Evolutionary conservation across 768 basidiomycete genomes (phyloP), one percentile per base, ranked within the genome.

Genomic region (Steccherinum ochraceum): DNA sequence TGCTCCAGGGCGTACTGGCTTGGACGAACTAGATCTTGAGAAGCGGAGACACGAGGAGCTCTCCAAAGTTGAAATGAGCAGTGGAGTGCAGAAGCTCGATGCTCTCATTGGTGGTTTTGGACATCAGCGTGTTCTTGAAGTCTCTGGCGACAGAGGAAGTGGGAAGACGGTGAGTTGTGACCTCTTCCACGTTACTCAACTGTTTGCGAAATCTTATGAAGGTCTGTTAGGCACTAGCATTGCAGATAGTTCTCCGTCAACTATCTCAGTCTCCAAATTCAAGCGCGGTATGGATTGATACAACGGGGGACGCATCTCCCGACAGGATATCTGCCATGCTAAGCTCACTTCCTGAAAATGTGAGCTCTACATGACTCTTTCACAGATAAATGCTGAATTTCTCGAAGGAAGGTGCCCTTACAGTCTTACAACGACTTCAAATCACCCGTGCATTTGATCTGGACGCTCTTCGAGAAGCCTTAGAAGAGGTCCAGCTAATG

Each of bases 271-370:
- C 69, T 48, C 50, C 55, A 18, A 56, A 71, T n/a, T 63, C 71
- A 2, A 70, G 62, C 46, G 79, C 72, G 1, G 60, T 80, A 4
- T 91, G 89, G 89, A 74, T 91, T 43, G 88, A 91, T 58, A 84
- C 83, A 10, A 74, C 73, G 0, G 85, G 86, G 1, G 79, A 79
- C 53, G 86, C 89, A 61, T 76, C 83, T 30, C 68, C 70, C 0
- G 76, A 79, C 20, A 69, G 71, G 35, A 74, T 79, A 2, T 53
- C 64, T 2, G 58, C 67, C 19, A 57, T 81, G 16, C 53, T 80
- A 24, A 53, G 62, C 49, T 57, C 57, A 12, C 40, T 43, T 19
- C 35, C 46, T 56, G 61, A 44, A 54, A 56, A 27, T 46, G 56
- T 51, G 57, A 54, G 65, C 56, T 56, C n/a, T 59, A 63, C 41